Evolutionary conservation across 2,329 filamentous ascomycete genomes (phyloP), one percentile per base, ranked within the genome.

Genomic region (Pseudogymnoascus sp.): DNA sequence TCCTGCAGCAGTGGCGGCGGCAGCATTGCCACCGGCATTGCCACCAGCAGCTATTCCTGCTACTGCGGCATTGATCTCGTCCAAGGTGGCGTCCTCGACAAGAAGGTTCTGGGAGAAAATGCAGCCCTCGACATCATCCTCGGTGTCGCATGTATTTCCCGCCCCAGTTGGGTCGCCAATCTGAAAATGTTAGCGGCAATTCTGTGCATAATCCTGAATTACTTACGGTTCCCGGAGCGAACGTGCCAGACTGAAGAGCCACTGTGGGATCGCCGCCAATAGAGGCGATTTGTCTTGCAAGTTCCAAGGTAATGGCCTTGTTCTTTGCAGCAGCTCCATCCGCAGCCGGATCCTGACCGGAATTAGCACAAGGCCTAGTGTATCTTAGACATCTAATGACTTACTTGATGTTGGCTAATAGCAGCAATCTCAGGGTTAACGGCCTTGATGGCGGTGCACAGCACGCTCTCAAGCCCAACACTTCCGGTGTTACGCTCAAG

Each of bases 351-450:
- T 89, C 86, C 74, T 89, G n/a, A 15, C 7, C 15, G 6, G 15
- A 15, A 39, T 39, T 39, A 39, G 8, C 7, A 39, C 8, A 39
- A 15, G n/a, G 36, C 33, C n/a, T 7, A 21, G 21, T 21, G 21
- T 21, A 21, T n/a, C 10, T 39, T n/a, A 15, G 15, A 39, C 13
- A 39, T 6, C 36, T 35, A 39, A 15, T 39, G 13, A 15, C 36
- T 15, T 6, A 39, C 36, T n/a, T 40, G 85, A 73, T 88, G 86
- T 73, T 87, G 84, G 61, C 77, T 74, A 63, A 89, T 71, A 45
- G 83, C 83, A 29, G 78, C 81, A 68, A 89, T 87, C 75, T 88
- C 85, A 2, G 85, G 79, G 74, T 89, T 89, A 63, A 78, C 76
- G 13, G 86, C 82, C 40, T 73, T 76, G 69, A 79, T 83, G 71